phyloP scores from a whole-genome alignment of 2,329 filamentous ascomycete genomes.

The Alternaria sp. region DNA sequence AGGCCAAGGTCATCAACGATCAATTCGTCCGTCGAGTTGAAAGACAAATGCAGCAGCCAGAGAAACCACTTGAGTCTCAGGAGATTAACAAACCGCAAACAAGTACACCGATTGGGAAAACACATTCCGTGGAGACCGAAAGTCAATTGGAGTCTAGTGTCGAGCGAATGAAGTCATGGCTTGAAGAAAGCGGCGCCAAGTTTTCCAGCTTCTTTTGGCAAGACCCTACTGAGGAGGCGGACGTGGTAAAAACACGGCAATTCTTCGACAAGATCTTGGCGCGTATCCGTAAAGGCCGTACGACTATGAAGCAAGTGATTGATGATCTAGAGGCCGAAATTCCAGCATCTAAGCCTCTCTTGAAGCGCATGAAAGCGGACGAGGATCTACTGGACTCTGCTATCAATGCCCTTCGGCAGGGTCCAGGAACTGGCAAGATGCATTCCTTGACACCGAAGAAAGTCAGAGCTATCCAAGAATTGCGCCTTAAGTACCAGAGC shows the following conservation, averaged over 20 bases:
- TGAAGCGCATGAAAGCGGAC: conserved; percentile 36
- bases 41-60: conserved; percentile 26
- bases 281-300: conserved; percentile 33
- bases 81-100: neutral
- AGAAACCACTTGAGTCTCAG: conserved; percentile 1
- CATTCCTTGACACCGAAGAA: conserved; percentile 19
- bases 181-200: conserved; percentile 34
- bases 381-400: conserved; percentile 32
- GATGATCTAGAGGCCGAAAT: conserved; percentile 38
- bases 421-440: conserved; percentile 8
- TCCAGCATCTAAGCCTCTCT: conserved; percentile 34
- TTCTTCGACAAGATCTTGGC: conserved; percentile 30
- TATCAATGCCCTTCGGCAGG: conserved; percentile 20
- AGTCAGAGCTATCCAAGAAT: conserved; percentile 14
- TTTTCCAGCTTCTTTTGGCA: conserved; percentile 44
- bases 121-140: neutral
- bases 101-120: neutral
- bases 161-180: conserved; percentile 41
- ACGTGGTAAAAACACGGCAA: conserved; percentile 28
- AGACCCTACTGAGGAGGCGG: conserved; percentile 39
- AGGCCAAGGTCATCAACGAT: conserved; percentile 40
- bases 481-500: conserved; percentile 24
- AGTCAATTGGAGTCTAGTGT: conserved; percentile 33
- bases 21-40: conserved; percentile 38
- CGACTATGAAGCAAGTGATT: conserved; percentile 32